Evolutionary conservation across 2,329 filamentous ascomycete species (phyloP).

Genomic region (Curvularia lunata): DNA sequence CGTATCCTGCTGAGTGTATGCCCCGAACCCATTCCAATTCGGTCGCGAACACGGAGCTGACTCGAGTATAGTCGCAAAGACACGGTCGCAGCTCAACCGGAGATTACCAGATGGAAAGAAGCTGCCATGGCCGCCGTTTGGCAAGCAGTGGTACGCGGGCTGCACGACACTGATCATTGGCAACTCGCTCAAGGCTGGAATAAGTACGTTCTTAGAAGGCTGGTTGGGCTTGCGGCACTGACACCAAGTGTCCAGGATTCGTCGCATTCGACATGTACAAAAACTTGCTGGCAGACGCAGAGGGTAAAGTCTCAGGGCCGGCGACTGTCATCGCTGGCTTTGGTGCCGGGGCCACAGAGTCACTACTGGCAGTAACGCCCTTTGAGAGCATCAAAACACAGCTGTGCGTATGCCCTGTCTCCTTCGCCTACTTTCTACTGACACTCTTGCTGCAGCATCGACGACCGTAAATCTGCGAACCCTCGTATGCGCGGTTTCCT

Average conservation of each 20-base stretch:
- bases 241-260: constrained; percentile 65
- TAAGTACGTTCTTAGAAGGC: constrained; percentile 67
- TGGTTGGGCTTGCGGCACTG: constrained; percentile 1
- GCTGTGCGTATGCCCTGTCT: constrained; percentile 55
- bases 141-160: constrained; percentile 93
- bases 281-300: constrained; percentile 75
- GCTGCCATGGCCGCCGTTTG: constrained; percentile 93
- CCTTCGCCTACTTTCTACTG: neutral
- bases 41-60: constrained; percentile 18
- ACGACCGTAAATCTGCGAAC: constrained; percentile 85
- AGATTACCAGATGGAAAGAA: constrained; percentile 81
- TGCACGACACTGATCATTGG: constrained; percentile 97
- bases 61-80: constrained; percentile 77
- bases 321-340: constrained; percentile 93
- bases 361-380: constrained; percentile 88
- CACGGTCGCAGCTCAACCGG: constrained; percentile 89
- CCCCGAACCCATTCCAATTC: neutral
- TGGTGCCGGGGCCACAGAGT: constrained; percentile 93
- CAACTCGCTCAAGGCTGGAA: constrained; percentile 94
- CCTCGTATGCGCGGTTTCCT: constrained; percentile 92
- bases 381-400: constrained; percentile 99
- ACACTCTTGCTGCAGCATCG: constrained; percentile 66
- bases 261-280: constrained; percentile 98
- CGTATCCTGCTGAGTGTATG: constrained; percentile 91
- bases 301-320: constrained; percentile 89